Percentiles rank a stretch among this genome's conserved stretches.
Conservation (phyloP, 2,329 filamentous ascomycete species). For the Botrytis cinerea region DNA sequence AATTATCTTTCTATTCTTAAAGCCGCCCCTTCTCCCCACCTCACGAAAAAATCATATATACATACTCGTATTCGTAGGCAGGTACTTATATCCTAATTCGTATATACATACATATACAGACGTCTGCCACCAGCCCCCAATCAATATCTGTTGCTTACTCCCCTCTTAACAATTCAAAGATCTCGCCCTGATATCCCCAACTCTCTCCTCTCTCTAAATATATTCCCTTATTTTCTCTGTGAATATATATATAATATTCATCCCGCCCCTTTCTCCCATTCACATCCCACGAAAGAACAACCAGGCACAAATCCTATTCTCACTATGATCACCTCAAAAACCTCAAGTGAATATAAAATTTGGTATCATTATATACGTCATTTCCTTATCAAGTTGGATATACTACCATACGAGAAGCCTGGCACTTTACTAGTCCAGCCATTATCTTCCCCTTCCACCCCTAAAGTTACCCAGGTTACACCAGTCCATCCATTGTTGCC, state of each 20-base stretch:
- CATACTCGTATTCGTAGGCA: no score
- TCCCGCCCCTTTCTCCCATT: not conserved
- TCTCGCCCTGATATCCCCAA: not conserved
- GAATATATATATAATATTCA: not conserved
- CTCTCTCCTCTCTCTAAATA: not conserved
- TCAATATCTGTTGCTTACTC: no score
- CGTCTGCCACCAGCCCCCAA: no score
- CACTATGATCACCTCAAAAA: not conserved
- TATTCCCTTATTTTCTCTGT: not conserved
- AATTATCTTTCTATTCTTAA: no score
- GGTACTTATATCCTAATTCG: no score
- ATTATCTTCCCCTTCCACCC: no score
- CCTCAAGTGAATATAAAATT: not conserved
- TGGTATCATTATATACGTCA: slow-evolving; percentile 8
- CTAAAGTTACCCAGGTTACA: not conserved
- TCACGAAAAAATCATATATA: no score
- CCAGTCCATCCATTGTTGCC: not conserved
- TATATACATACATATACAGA: no score
- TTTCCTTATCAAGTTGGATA: not conserved
- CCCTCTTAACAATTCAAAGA: not conserved
- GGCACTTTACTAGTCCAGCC: not conserved
- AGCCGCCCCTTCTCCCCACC: no score
- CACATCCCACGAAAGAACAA: not conserved
- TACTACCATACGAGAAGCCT: not conserved
- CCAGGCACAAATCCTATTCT: not conserved